Percentiles rank a stretch among this genome's conserved stretches.
Evolutionary conservation across 108 stramenopile species (phyloP).

Genomic region (Skeletonema potamos): DNA sequence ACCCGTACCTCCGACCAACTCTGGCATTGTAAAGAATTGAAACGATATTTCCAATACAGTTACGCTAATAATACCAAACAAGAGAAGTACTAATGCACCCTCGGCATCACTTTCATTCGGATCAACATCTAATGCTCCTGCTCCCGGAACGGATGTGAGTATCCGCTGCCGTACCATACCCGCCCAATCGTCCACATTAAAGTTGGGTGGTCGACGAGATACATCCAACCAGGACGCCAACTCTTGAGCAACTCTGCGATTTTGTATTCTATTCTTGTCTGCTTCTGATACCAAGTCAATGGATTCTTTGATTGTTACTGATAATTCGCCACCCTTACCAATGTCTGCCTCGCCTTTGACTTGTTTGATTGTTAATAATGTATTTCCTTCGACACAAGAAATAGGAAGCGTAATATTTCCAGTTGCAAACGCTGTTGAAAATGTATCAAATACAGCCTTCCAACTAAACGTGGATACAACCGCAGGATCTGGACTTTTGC

Average conservation of each 20-base stretch:
- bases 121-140: constrained; percentile 23
- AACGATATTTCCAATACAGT: constrained; percentile 10
- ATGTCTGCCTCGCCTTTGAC: neutral
- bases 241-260: constrained; percentile 24
- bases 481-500: constrained; percentile 3
- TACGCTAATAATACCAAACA: constrained; percentile 15
- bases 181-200: constrained; percentile 22
- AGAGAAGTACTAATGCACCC: constrained; percentile 1
- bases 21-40: constrained; percentile 12
- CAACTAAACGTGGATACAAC: constrained; percentile 5
- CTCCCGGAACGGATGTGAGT: constrained; percentile 5
- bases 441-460: constrained; percentile 21
- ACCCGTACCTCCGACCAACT: constrained; percentile 14
- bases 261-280: constrained; percentile 11
- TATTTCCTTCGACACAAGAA: constrained; percentile 22
- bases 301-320: constrained; percentile 10
- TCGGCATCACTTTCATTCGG: constrained; percentile 24
- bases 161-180: constrained; percentile 22
- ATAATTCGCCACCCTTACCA: neutral
- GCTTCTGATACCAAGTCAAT: constrained; percentile 22
- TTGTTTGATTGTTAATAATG: constrained; percentile 5
- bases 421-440: constrained; percentile 15
- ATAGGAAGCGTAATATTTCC: constrained; percentile 20
- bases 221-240: constrained; percentile 23
- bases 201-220: constrained; percentile 12